Base-by-base conservation (phyloP, 2,329 filamentous ascomycete genomes). In the Ophiocordyceps polyrhachis-furcata region DNA sequence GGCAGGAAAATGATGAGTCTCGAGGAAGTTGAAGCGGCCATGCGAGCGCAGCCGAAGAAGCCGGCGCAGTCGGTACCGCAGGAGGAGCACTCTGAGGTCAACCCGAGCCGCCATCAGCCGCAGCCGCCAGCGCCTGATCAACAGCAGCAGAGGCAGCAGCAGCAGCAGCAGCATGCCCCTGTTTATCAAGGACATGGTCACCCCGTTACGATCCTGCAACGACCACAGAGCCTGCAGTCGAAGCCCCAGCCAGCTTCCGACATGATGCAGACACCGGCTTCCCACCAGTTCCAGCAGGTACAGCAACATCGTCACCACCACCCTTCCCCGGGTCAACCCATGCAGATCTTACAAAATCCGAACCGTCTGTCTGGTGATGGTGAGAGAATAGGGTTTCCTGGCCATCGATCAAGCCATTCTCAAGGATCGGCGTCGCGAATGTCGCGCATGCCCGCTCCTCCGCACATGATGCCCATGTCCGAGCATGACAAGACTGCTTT, bases 1-100 rank as follows among this genome's bases (percentile, higher is more conserved):
- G 58, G 71, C 40, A 78, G 79, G 55, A 95, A 88, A 67, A 81
- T 95, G 65, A 80, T 98, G 82, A 96, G 86, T 55, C 62, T 98
- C 56, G 91, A 96, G 59, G 91, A 98, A 65, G 88, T 98, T 19
- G 91, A 98, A 65, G 89, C 89, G 45, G 80, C 86, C 50, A 88
- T 98, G 81, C 77, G 83, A 48, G 71, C 74, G 31, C 81, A 88
- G 52, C 65, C 75, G 29, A 73, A 74, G 53, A 71, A 70, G 49
- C 63, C 67, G 12, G 54, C 63, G 17, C 56, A 64, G 46, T 17
- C 12, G 9, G 57, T 61, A 8, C 51, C 62, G 17, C 55, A 60
- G 35, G 57, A 59, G 17, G 54, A 64, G 31, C 53, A 58, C 48
- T 35, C 52, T 49, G 41, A 53, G 11, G 53, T 52, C 53, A 50